phyloP scores from a whole-genome alignment of 2,329 filamentous ascomycete species.

The Colletotrichum sp. region DNA sequence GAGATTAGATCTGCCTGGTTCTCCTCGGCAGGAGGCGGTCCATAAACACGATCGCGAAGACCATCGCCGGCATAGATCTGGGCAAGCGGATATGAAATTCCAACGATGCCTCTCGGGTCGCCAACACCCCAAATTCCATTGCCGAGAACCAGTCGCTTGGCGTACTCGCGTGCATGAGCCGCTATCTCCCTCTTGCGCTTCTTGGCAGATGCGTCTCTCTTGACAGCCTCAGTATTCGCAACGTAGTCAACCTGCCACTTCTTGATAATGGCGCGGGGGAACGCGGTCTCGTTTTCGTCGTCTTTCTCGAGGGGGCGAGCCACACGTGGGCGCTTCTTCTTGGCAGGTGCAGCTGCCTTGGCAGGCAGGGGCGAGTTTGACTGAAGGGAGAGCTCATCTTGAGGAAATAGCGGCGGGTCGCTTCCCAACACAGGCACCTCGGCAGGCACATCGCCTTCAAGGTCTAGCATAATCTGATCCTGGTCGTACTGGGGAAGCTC shows the following conservation, averaged over 20 bases:
- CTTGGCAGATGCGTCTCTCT: slow-evolving; percentile 22
- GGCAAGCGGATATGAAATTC: slow-evolving; percentile 48
- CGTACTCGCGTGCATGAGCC: slow-evolving; percentile 46
- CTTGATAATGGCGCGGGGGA: neutral
- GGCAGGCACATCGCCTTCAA: neutral
- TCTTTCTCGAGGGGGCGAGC: neutral
- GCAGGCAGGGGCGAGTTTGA: neutral
- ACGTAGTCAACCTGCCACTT: slow-evolving; percentile 49
- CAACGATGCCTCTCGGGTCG: slow-evolving; percentile 30
- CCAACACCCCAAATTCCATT: slow-evolving; percentile 42
- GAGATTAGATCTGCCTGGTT: neutral
- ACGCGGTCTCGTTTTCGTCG: neutral
- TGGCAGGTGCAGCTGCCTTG: neutral
- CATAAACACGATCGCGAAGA: slow-evolving; percentile 43
- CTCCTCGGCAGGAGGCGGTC: slow-evolving; percentile 31
- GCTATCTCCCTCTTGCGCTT: slow-evolving; percentile 26
- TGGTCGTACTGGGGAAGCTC: neutral
- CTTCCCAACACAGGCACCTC: neutral
- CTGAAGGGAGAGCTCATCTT: neutral
- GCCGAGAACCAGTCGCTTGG: slow-evolving; percentile 44
- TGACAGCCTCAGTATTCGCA: slow-evolving; percentile 33
- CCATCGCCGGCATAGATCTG: slow-evolving; percentile 49
- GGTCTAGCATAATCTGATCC: neutral
- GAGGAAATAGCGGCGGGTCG: neutral
- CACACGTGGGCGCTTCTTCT: neutral